A percentile compares a stretch with the other conserved stretches of the same genome.
phyloP scores from a whole-genome alignment of 345 rosid species.

The Eucalyptus tenuipes region DNA sequence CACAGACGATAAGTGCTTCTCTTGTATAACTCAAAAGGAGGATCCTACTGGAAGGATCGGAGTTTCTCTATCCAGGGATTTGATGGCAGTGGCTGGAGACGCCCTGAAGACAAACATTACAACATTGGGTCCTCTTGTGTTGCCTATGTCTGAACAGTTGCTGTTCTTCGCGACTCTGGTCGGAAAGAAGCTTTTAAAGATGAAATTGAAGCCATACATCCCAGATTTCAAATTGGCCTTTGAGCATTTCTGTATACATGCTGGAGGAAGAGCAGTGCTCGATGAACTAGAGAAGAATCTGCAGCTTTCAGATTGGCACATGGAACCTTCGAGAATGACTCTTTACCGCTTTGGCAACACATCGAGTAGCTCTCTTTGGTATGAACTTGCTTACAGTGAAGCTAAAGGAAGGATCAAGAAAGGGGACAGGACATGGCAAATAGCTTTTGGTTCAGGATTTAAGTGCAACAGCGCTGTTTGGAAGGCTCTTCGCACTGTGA shows the following conservation, averaged over 20 bases:
- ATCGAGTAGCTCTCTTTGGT: constrained; percentile 61
- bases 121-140: not conserved
- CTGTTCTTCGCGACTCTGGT: not conserved
- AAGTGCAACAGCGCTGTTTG: constrained; percentile 60
- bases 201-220: not conserved
- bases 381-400: constrained; percentile 43
- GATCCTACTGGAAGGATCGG: constrained; percentile 27
- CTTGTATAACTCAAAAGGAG: constrained; percentile 38
- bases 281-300: constrained; percentile 50
- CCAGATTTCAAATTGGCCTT: not conserved
- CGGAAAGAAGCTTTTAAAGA: not conserved
- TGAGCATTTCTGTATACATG: not conserved
- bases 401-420: constrained; percentile 42
- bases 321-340: constrained; percentile 61
- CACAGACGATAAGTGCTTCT: constrained; percentile 36
- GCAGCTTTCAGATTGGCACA: constrained; percentile 43
- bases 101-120: not conserved
- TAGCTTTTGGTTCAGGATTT: constrained; percentile 60
- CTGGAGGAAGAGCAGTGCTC: constrained; percentile 22
- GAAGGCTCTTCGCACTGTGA: constrained; percentile 26
- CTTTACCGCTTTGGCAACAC: constrained; percentile 44
- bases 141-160: not conserved
- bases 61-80: constrained; percentile 39
- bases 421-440: constrained; percentile 56
- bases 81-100: not conserved